Evolutionary conservation across 331 rosid species (phyloP).

Genomic region (Ulmus americana): DNA sequence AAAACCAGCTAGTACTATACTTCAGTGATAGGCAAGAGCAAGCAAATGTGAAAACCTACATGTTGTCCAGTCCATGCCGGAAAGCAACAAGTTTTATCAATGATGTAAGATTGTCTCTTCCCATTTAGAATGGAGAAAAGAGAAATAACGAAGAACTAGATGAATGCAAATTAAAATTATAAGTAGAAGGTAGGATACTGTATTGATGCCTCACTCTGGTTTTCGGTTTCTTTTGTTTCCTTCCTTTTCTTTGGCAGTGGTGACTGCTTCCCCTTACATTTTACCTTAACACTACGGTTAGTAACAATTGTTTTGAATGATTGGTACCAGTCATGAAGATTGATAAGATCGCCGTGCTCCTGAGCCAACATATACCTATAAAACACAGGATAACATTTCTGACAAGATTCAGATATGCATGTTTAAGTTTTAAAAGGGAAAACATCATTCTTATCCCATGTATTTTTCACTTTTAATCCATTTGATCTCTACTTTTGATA

Average conservation of each 20-base stretch:
- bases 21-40: no score
- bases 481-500: no score
- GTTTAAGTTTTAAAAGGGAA: not conserved
- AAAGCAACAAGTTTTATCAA: not conserved
- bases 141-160: not conserved
- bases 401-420: not conserved
- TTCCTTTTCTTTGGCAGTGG: slow-evolving; percentile 59
- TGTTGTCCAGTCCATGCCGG: no score
- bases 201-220: slow-evolving; percentile 58
- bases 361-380: slow-evolving; percentile 73
- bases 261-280: slow-evolving; percentile 50
- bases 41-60: not conserved
- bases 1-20: not conserved
- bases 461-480: no score
- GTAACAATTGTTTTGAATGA: slow-evolving; percentile 57
- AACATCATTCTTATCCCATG: no score
- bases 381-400: slow-evolving; percentile 12
- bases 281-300: slow-evolving; percentile 40
- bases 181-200: slow-evolving; percentile 71
- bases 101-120: not conserved
- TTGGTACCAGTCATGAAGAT: slow-evolving; percentile 92
- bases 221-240: slow-evolving; percentile 37
- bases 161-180: slow-evolving; percentile 13
- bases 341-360: slow-evolving; percentile 95
- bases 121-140: not conserved